These are phyloP conservation scores for Pneumocystis jirovecii DNA, from an alignment of 1,139 yeast genomes.

Conservation along the genomic window DNA sequence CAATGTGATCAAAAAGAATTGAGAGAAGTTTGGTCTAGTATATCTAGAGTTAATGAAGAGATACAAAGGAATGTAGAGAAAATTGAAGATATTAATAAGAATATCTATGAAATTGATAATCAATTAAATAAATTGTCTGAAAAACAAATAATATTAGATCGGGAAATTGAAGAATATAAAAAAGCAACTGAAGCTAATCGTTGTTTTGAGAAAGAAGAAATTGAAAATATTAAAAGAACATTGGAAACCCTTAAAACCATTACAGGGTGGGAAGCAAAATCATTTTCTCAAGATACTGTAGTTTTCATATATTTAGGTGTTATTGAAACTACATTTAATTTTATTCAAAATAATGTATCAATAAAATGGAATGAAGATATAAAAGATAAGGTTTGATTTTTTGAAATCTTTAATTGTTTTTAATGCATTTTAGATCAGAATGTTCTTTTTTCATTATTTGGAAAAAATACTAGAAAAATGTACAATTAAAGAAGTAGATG, in stretches of 20 bases:
- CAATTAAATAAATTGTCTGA: background rate
- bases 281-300: background rate
- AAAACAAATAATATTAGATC: constrained; percentile 1
- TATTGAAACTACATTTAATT: background rate
- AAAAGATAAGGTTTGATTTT: background rate
- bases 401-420: background rate
- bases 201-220: constrained; percentile 25
- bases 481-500: background rate
- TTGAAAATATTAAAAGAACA: constrained; percentile 33
- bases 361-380: background rate
- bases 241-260: constrained; percentile 5
- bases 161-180: constrained; percentile 12
- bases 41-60: constrained; percentile 7
- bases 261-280: constrained; percentile 10
- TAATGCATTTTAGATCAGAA: background rate
- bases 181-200: constrained; percentile 10
- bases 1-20: constrained; percentile 14
- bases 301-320: background rate
- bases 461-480: background rate
- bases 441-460: background rate
- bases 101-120: constrained; percentile 1
- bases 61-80: background rate
- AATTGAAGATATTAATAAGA: constrained; percentile 1
- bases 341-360: background rate
- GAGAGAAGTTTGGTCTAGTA: constrained; percentile 8